Base-by-base conservation (phyloP, 345 rosid genomes). In the Leavenworthia alabamica region DNA sequence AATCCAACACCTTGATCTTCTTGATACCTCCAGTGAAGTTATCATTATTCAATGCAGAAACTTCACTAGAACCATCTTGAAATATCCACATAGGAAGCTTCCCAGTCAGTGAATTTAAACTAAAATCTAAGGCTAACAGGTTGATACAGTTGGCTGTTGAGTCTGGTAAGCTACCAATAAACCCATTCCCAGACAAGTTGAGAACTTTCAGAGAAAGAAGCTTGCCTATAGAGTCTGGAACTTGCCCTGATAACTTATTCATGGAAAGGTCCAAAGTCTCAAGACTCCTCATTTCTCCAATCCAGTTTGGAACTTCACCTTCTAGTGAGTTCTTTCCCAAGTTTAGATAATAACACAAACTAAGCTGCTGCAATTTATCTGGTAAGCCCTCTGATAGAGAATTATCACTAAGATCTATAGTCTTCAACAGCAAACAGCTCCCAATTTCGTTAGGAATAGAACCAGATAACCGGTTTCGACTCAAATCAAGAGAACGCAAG, bases 201-300 rank as follows among this genome's bases (percentile, higher is more conserved):
- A 89, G 54, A 72, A 75, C 75, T 80, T 80, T 81, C 60, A 93
- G 31, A 9, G 66, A 49, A 20, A 59, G 53, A 52, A 93, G 83
- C 41, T 80, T 79, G 42, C 94, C 97, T 7, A 93, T 27, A 28
- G 96, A 85, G 57, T 33, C 52, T 2, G 97, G 97, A 77, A 85
- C 67, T 36, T 64, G 70, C 54, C 92, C 94, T 3, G 80, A 62
- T 22, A 93, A 80, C 56, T 68, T 73, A 77, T 93, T 93, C 64
- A 48, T 61, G 0, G 99, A 93, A 64, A 93, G 76, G 84, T 93
- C 96, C 79, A 89, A 73, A 23, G 59, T 79, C 67, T 80, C 90
- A 4, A 94, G 92, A 54, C 78, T 76, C 72, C 73, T 77, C 83
- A 89, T 71, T 72, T 85, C 83, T 32, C 91, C 89, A 67, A 93